A percentile compares a stretch with the other conserved stretches of the same genome.
phyloP scores from a whole-genome alignment of 1,139 yeast species.

The Protomyces arabidopsidicola region DNA sequence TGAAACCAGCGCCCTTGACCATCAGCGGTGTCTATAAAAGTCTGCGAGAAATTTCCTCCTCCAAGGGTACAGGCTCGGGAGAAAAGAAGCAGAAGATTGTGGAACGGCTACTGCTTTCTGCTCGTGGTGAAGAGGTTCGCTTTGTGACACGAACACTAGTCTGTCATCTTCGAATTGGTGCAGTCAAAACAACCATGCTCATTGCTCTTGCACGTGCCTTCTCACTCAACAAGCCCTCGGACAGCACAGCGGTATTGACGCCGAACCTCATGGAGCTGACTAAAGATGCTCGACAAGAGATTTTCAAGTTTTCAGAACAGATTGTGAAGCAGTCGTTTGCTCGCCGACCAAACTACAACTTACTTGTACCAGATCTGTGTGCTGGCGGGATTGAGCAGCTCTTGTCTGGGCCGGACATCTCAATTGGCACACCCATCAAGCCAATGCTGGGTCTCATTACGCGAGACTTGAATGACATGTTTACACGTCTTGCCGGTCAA shows the following conservation, averaged over 20 bases:
- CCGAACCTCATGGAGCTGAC: slow-evolving; percentile 33
- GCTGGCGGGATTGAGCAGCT: slow-evolving; percentile 63
- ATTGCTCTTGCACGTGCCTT: slow-evolving; percentile 81
- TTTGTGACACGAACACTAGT: slow-evolving; percentile 83
- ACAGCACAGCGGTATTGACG: slow-evolving; percentile 31
- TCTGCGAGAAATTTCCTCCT: slow-evolving; percentile 32
- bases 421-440: slow-evolving; percentile 70
- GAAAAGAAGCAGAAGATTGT: slow-evolving; percentile 62
- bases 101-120: slow-evolving; percentile 77
- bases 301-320: slow-evolving; percentile 67
- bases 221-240: slow-evolving; percentile 51
- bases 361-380: slow-evolving; percentile 63
- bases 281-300: slow-evolving; percentile 64
- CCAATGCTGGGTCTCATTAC: slow-evolving; percentile 99
- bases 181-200: slow-evolving; percentile 88
- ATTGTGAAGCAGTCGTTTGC: slow-evolving; percentile 33
- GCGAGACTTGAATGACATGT: slow-evolving; percentile 78
- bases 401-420: slow-evolving; percentile 31
- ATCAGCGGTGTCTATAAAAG: slow-evolving; percentile 32
- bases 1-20: slow-evolving; percentile 32
- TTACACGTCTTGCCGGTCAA: slow-evolving; percentile 67
- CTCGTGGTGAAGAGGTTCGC: slow-evolving; percentile 85
- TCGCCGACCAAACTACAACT: slow-evolving; percentile 77
- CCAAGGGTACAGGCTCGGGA: slow-evolving; percentile 31
- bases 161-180: slow-evolving; percentile 85